These are phyloP conservation scores for Colletotrichum euphorbiae DNA, from an alignment of 2,329 filamentous ascomycete genomes.

Conservation along the genomic window DNA sequence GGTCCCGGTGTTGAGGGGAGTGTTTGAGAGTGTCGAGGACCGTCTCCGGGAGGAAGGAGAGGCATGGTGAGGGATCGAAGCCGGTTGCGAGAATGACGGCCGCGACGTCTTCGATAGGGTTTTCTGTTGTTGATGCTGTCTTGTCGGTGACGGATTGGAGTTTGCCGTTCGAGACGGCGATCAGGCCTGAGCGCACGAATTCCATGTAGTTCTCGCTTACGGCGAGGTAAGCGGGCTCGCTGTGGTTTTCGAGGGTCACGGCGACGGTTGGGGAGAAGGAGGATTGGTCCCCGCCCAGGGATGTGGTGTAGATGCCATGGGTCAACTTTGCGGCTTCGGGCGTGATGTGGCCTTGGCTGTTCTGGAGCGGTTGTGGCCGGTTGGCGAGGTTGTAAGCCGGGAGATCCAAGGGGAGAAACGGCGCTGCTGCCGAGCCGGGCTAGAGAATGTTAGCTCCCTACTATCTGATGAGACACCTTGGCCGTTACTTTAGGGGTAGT, in stretches of 20 bases:
- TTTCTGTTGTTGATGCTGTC: conserved; percentile 48
- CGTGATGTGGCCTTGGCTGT: conserved; percentile 73
- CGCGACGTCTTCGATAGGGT: conserved; percentile 64
- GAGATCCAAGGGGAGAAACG: conserved; percentile 80
- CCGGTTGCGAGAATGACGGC: conserved; percentile 82
- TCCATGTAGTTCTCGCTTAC: conserved; percentile 80
- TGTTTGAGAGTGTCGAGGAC: conserved; percentile 69
- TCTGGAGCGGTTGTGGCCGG: conserved; percentile 68
- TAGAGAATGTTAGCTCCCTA: conserved; percentile 47
- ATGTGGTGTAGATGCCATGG: conserved; percentile 62
- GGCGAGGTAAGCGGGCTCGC: conserved; percentile 72
- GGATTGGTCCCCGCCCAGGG: conserved; percentile 66
- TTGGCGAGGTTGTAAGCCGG: conserved; percentile 76
- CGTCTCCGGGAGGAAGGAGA: conserved; percentile 71
- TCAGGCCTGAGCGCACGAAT: conserved; percentile 75
- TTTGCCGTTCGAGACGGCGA: conserved; percentile 64
- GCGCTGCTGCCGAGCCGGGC: conserved; percentile 61
- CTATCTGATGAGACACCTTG: not conserved
- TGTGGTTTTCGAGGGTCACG: conserved; percentile 53
- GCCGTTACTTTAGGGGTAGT: conserved; percentile 61
- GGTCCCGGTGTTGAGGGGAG: conserved; percentile 62
- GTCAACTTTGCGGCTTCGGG: conserved; percentile 65
- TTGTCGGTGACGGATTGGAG: conserved; percentile 51
- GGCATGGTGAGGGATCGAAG: conserved; percentile 72
- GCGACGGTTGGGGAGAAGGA: conserved; percentile 55